Evolutionary conservation across 2,329 filamentous ascomycete genomes (phyloP), one percentile per base, ranked within the genome.

Genomic region (Periconia sp.): DNA sequence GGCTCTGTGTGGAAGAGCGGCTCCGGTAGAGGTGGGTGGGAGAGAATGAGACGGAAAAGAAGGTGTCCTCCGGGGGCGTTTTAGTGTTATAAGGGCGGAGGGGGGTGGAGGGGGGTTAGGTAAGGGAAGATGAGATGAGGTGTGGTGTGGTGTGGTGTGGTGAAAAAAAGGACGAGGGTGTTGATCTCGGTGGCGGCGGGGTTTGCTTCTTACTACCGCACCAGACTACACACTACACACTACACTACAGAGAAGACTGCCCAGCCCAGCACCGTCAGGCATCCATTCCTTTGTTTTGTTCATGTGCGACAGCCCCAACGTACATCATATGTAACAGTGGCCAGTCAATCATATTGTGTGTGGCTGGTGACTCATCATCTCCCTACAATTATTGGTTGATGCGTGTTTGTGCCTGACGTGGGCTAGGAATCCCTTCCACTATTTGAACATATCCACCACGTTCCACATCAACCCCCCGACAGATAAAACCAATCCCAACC

Each of bases 371-470:
- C 52, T 57, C 49, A 55, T 45, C 49, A 40, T 47, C 53, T 46
- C 62, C 57, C 15, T 5, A 3, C 33, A 8, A 33, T 33, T 33
- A 33, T 33, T 11, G 3, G 15, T 37, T 11, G 33, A 13, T 37
- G 33, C 54, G 57, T 59, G 61, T 44, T 19, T 54, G 60, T 59
- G 61, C 61, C 61, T 64, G 54, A 58, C 56, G 64, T 64, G 62
- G 55, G 65, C 58, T 53, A 61, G 59, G 53, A 56, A 53, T 53
- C 54, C 51, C 37, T 49, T 55, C 54, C n/a, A n/a, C n/a, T n/a
- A n/a, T 57, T 55, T 57, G 52, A 27, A 27, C n/a, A 27, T 27
- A 27, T 27, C 8, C 23, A 56, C 59, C 35, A 27, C 30, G 19
- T 11, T 33, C 35, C 52, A 55, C 53, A 49, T 19, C 48, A 35